These are phyloP conservation scores for Salvia rosmarinus DNA, from an alignment of 257 asterid genomes.

Conservation along the genomic window DNA sequence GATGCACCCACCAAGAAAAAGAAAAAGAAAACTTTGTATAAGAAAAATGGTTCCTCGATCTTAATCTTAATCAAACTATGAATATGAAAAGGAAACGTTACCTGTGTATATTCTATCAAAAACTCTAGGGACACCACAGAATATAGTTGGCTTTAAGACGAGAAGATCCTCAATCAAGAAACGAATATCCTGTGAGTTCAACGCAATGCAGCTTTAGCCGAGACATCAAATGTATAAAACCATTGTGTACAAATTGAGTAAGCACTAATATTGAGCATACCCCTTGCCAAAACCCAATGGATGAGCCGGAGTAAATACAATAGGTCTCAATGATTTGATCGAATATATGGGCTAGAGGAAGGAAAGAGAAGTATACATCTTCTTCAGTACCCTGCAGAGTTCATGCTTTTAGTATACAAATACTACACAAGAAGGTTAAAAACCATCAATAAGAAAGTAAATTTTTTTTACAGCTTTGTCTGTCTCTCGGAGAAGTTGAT, in stretches of 20 bases:
- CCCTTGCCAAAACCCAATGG: constrained; percentile 98
- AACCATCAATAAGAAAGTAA: background rate
- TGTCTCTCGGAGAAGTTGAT: constrained; percentile 67
- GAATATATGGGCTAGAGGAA: constrained; percentile 92
- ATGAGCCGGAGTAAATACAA: constrained; percentile 68
- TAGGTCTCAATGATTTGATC: constrained; percentile 82
- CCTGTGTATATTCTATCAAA: constrained; percentile 83
- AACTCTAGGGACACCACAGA: constrained; percentile 95
- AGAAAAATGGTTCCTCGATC: background rate
- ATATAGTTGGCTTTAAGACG: constrained; percentile 76
- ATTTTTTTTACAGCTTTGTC: constrained; percentile 73
- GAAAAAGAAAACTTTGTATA: background rate
- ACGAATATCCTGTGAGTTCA: constrained; percentile 71
- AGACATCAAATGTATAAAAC: background rate
- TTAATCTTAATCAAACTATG: background rate
- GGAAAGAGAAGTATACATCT: constrained; percentile 86
- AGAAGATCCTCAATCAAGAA: constrained; percentile 87
- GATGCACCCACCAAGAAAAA: constrained; percentile 18
- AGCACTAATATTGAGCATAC: constrained; percentile 46
- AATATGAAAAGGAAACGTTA: constrained; percentile 22
- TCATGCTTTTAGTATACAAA: background rate
- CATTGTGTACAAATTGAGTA: background rate
- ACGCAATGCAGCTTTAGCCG: constrained; percentile 3
- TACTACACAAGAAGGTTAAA: background rate
- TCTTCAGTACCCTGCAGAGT: constrained; percentile 61